Percentiles rank a stretch among this genome's conserved stretches.
phyloP scores from a whole-genome alignment of 108 stramenopile species.

The Cyclotella choctawhatcheeana region DNA sequence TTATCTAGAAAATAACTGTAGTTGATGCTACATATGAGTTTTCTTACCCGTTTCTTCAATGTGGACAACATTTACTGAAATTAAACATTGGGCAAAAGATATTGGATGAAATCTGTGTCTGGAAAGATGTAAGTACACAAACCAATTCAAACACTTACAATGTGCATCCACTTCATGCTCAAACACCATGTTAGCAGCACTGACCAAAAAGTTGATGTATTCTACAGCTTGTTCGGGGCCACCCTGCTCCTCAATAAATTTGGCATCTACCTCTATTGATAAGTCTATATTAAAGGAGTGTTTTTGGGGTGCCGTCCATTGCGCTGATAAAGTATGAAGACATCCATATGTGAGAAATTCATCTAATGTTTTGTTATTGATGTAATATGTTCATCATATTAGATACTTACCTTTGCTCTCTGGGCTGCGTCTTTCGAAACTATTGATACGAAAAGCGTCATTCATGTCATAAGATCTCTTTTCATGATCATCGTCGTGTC shows the following conservation, averaged over 20 bases:
- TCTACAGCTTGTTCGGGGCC: slow-evolving; percentile 17
- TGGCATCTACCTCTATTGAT: slow-evolving; percentile 28
- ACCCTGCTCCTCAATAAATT: slow-evolving; percentile 37
- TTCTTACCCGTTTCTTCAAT: slow-evolving; percentile 24
- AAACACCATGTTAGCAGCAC: slow-evolving; percentile 31
- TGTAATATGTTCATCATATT: no score
- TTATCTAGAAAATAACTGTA: no score
- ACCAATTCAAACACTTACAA: slow-evolving; percentile 5
- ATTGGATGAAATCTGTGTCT: no score
- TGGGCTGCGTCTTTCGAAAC: no score
- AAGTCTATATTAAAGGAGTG: slow-evolving; percentile 35
- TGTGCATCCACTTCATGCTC: slow-evolving; percentile 50
- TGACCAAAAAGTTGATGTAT: slow-evolving; percentile 43
- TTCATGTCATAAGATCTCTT: no score
- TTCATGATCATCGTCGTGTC: not conserved
- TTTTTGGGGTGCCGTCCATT: slow-evolving; percentile 31
- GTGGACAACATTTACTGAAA: slow-evolving; percentile 31
- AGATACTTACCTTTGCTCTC: no score
- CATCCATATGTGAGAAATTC: not conserved
- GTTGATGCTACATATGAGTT: not conserved
- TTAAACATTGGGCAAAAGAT: not conserved
- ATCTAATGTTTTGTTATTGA: no score
- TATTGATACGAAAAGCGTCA: no score
- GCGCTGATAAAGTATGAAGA: not conserved
- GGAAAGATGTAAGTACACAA: not conserved